A percentile compares a stretch with the other conserved stretches of the same genome.
Conservation (phyloP, 2,329 filamentous ascomycete genomes). For the Cladorrhinum sp. region DNA sequence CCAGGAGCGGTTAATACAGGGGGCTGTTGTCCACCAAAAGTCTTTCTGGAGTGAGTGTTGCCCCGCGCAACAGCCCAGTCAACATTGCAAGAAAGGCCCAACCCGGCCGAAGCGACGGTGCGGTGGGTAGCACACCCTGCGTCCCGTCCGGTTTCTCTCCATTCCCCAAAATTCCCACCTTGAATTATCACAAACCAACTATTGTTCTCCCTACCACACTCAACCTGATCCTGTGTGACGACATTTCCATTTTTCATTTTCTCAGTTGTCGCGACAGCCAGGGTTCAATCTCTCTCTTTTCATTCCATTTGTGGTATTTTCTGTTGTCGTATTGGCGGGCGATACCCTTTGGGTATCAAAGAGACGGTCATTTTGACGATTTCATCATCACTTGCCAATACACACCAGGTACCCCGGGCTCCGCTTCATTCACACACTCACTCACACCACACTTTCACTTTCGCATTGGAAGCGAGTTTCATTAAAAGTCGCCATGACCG, state of each 20-base stretch:
- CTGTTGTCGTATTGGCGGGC: background rate
- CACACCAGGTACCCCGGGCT: conserved; percentile 8
- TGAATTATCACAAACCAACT: background rate
- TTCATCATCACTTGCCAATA: background rate
- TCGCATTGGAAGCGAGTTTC: background rate
- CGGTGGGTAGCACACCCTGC: background rate
- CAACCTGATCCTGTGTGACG: background rate
- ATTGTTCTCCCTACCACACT: background rate
- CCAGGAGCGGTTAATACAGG: background rate
- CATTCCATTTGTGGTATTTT: background rate
- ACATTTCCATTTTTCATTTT: background rate
- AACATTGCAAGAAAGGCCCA: background rate
- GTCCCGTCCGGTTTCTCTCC: background rate
- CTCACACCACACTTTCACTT: too few relatives aligned
- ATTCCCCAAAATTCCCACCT: background rate
- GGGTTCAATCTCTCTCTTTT: background rate
- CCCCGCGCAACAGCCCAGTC: background rate
- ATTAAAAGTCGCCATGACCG: conserved; percentile 25
- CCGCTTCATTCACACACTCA: conserved; percentile 10
- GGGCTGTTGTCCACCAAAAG: background rate
- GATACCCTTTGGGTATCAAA: background rate
- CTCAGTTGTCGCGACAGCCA: background rate
- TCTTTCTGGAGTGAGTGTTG: background rate
- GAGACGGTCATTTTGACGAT: background rate
- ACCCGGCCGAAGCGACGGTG: background rate